phyloP scores from a whole-genome alignment of 106 monocot genomes.

The Hemerocallis citrina region DNA sequence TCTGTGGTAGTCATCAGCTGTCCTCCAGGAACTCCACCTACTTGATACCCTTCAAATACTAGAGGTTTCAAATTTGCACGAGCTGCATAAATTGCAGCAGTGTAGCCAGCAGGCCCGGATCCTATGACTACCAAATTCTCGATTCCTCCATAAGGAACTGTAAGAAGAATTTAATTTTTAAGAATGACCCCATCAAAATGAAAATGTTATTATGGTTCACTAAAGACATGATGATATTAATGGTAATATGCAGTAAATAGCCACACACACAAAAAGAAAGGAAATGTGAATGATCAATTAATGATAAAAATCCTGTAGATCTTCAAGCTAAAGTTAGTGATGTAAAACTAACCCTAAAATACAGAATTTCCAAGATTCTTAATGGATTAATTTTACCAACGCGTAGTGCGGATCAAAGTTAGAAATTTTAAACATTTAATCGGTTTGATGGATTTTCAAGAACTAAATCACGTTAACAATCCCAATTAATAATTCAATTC shows the following conservation, averaged over 20 bases:
- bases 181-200: not conserved
- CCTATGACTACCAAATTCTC: slow-evolving; percentile 95
- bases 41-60: slow-evolving; percentile 96
- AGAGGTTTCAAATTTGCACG: slow-evolving; percentile 93
- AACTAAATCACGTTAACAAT: too few species aligned
- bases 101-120: slow-evolving; percentile 96
- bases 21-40: slow-evolving; percentile 94
- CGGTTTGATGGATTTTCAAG: too few species aligned
- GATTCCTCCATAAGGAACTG: slow-evolving; percentile 41
- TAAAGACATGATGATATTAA: too few species aligned
- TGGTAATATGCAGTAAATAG: too few species aligned
- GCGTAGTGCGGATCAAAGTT: too few species aligned
- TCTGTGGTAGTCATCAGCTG: slow-evolving; percentile 98
- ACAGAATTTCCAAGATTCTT: too few species aligned
- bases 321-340: too few species aligned
- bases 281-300: not conserved
- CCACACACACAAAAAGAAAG: too few species aligned
- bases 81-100: slow-evolving; percentile 94
- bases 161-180: not conserved
- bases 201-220: not conserved
- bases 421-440: too few species aligned
- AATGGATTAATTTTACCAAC: too few species aligned
- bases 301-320: not conserved
- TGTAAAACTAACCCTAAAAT: too few species aligned
- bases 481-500: too few species aligned